Evolutionary conservation across 1,284 basidiomycete genomes (phyloP), one percentile per base, ranked within the genome.

Genomic region (Melanopsichium pennsylvanicum): DNA sequence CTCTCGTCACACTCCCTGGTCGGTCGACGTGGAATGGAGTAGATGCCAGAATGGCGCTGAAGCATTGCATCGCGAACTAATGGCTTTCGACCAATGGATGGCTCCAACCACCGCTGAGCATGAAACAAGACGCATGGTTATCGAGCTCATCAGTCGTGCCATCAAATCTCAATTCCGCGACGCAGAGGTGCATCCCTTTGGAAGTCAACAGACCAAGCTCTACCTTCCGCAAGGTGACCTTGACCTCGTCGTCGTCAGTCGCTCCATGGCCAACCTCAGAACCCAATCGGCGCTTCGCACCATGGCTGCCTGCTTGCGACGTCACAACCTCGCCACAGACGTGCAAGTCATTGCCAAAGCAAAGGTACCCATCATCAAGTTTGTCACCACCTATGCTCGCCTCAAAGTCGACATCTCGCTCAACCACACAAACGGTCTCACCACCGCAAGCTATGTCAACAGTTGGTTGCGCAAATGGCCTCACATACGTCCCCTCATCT

Each of bases 291-390:
- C 83, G 7, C 76, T 86, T 12, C 76, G 82, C 26, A 79, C 78
- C 23, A 78, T 85, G 50, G 83, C 83, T 1, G 70, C 80, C 42
- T 81, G 83, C 25, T 74, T 85, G 47, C 75, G 83, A 5, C 64
- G 23, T 79, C 84, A 82, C 84, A 87, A 78, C 35, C 81, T 85
- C 26, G 83, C 85, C 3, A 77, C 82, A 44, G 79, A 82, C 23
- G 90, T 97, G 18, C 89, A 89, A 22, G 88, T 96, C 79, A 92
- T 97, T 59, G 88, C 89, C 18, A 90, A 88, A 82, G 93, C 94
- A 43, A 91, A 89, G 81, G 93, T 97, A 11, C 93, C 93, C 23
- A 94, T 95, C 78, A 85, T 97, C 82, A 97, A 97, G 83, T 96
- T 97, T 80, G 84, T 90, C 50, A 92, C 93, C 4, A 85, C 84